Conservation (phyloP, 768 basidiomycete genomes). For the Leccinum arenicola region DNA sequence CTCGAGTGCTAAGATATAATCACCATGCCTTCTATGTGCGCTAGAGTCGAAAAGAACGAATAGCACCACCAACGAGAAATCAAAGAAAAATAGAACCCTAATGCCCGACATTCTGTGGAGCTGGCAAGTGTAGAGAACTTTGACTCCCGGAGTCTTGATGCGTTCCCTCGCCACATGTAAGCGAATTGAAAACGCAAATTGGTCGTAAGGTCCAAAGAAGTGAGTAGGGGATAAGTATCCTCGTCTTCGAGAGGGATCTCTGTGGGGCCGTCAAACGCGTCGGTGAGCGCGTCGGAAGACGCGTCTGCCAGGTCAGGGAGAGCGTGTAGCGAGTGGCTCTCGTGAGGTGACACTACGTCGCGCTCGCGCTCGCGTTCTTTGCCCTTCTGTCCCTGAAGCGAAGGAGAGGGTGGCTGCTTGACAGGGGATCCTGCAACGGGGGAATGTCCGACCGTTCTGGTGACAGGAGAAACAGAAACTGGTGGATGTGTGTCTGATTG, state of each 20-base stretch:
- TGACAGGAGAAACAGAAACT: not conserved
- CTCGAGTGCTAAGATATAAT: too few relatives aligned
- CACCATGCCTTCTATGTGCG: too few relatives aligned
- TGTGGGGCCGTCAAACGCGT: constrained; percentile 10
- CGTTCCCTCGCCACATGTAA: constrained; percentile 16
- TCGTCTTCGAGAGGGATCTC: constrained; percentile 16
- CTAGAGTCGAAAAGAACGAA: too few relatives aligned
- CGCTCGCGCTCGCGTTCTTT: constrained; percentile 24
- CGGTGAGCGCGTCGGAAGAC: not conserved
- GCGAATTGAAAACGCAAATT: constrained; percentile 27
- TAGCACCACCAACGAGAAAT: too few relatives aligned
- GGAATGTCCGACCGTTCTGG: not conserved
- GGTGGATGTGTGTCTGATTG: not conserved
- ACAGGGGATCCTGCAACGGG: not conserved
- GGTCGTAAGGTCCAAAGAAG: constrained; percentile 9
- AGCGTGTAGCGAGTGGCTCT: not conserved
- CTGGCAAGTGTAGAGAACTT: too few relatives aligned
- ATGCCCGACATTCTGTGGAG: too few relatives aligned
- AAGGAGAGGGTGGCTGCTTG: not conserved
- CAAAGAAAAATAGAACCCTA: too few relatives aligned
- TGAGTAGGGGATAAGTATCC: constrained; percentile 19
- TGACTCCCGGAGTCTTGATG: constrained; percentile 9
- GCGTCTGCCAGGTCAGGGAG: not conserved
- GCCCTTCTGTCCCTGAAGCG: constrained; percentile 10
- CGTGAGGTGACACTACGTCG: not conserved